phyloP scores from a whole-genome alignment of 2,329 filamentous ascomycete species.

The Celoporthe dispersa region DNA sequence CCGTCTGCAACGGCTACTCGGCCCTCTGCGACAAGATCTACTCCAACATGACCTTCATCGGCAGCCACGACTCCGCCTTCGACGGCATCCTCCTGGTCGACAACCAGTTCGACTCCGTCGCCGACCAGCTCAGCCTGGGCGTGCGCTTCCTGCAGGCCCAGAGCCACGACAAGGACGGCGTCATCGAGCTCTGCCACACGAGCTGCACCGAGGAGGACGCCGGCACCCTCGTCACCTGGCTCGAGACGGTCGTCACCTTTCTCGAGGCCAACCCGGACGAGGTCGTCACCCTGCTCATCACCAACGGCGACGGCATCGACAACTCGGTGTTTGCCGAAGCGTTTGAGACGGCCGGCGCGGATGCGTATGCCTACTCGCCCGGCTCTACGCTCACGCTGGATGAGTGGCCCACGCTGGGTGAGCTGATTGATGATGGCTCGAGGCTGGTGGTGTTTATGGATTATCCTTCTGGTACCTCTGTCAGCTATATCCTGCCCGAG shows the following conservation, averaged over 20 bases:
- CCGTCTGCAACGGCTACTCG: slow-evolving; percentile 60
- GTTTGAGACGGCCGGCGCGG: slow-evolving; percentile 61
- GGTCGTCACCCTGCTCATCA: slow-evolving; percentile 66
- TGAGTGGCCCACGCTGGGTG: slow-evolving; percentile 72
- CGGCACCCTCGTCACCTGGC: slow-evolving; percentile 58
- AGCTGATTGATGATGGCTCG: slow-evolving; percentile 64
- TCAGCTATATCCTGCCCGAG: slow-evolving; percentile 66
- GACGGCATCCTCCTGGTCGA: slow-evolving; percentile 57
- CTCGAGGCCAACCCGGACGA: slow-evolving; percentile 63
- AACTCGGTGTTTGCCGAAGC: slow-evolving; percentile 58
- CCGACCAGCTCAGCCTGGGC: slow-evolving; percentile 62
- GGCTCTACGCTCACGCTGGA: slow-evolving; percentile 44
- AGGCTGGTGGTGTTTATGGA: slow-evolving; percentile 73
- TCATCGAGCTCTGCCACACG: slow-evolving; percentile 67
- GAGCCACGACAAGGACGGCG: slow-evolving; percentile 57
- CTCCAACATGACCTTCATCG: slow-evolving; percentile 63
- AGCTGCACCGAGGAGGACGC: slow-evolving; percentile 63
- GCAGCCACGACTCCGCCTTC: slow-evolving; percentile 69
- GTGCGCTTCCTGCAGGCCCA: slow-evolving; percentile 69
- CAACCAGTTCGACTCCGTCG: slow-evolving; percentile 65
- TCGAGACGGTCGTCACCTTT: slow-evolving; percentile 63
- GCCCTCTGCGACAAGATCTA: slow-evolving; percentile 61
- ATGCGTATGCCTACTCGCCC: slow-evolving; percentile 61
- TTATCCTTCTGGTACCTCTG: slow-evolving; percentile 37
- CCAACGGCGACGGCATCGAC: slow-evolving; percentile 61